Base-by-base conservation (phyloP, 2,329 filamentous ascomycete genomes). In the Saccharata proteae region DNA sequence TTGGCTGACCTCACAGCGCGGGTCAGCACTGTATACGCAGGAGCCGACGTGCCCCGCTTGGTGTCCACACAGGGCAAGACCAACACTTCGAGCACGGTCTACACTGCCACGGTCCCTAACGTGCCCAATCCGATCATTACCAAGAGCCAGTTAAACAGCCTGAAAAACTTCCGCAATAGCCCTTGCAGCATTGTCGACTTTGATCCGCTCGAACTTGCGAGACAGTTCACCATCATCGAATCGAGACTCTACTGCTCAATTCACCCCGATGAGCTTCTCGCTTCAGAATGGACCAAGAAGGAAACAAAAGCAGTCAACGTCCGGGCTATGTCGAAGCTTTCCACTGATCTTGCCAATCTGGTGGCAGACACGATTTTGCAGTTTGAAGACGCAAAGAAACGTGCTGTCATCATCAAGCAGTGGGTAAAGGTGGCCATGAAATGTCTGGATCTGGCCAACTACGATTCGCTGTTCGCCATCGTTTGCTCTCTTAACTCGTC, bases 401-500 rank as follows among this genome's bases (percentile, higher is more conserved):
- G 90, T 16, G 88, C 90, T 1, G 62, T 71, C 2, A 74, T 85
- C 31, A 90, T 98, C 61, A 96, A 98, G 62, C 86, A 96, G 45
- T 98, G 90, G 90, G 82, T 94, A 52, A 98, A 96, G 65, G 77
- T 96, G 43, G 84, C 83, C 1, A 71, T 80, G 44, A 82, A 81
- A 46, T 93, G 84, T 42, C 64, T 92, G 4, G 82, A 90, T 47
- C 69, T 96, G 16, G 80, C 90, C 61, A 98, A 98, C 59, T 98
- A 94, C 46, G 88, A 98, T 49, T 83, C 84, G 0, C 62, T 98
- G 8, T 94, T 96, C 85, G 85, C 90, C 6, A 93, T 98, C 44
- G 84, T 93, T 47, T 94, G 86, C 63, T 86, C 82, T 7, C 61
- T 98, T 29, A 93, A 93, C 57, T 86, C 81, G 35, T 93, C 86